These are phyloP conservation scores for Amanita polypyramis DNA, from an alignment of 768 basidiomycete species.

Conservation along the genomic window DNA sequence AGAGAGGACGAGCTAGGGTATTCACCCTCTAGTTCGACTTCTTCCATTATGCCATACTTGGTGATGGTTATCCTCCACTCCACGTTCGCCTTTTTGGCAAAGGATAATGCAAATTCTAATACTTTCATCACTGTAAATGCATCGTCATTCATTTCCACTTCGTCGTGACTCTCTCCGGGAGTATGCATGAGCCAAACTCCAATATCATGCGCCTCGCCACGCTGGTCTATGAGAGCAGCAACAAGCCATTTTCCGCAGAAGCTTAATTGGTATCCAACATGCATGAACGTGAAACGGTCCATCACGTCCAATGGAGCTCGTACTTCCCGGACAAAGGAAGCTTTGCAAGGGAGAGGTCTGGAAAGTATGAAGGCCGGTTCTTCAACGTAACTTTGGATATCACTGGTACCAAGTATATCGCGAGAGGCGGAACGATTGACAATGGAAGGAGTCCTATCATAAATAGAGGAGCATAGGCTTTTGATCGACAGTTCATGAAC, in stretches of 20 bases:
- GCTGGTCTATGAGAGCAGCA: slow-evolving; percentile 65
- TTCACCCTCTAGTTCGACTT: slow-evolving; percentile 58
- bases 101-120: slow-evolving; percentile 59
- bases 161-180: slow-evolving; percentile 21
- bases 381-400: slow-evolving; percentile 41
- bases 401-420: slow-evolving; percentile 25
- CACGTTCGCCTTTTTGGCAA: slow-evolving; percentile 54
- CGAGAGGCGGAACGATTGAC: slow-evolving; percentile 55
- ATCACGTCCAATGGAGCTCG: slow-evolving; percentile 32
- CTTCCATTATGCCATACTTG: slow-evolving; percentile 51
- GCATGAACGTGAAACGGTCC: slow-evolving; percentile 47
- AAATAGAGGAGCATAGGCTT: slow-evolving; percentile 49
- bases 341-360: slow-evolving; percentile 27
- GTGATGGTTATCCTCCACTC: slow-evolving; percentile 77
- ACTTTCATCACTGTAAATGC: slow-evolving; percentile 45
- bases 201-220: slow-evolving; percentile 65
- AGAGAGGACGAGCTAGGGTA: slow-evolving; percentile 1
- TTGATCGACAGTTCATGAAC: slow-evolving; percentile 33
- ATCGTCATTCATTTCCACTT: slow-evolving; percentile 27
- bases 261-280: slow-evolving; percentile 65
- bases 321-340: slow-evolving; percentile 25
- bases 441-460: slow-evolving; percentile 56
- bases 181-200: slow-evolving; percentile 57
- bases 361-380: slow-evolving; percentile 59
- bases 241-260: slow-evolving; percentile 68